These are phyloP conservation scores for Ormosia emarginata DNA, from an alignment of 306 rosid species.

Conservation along the genomic window DNA sequence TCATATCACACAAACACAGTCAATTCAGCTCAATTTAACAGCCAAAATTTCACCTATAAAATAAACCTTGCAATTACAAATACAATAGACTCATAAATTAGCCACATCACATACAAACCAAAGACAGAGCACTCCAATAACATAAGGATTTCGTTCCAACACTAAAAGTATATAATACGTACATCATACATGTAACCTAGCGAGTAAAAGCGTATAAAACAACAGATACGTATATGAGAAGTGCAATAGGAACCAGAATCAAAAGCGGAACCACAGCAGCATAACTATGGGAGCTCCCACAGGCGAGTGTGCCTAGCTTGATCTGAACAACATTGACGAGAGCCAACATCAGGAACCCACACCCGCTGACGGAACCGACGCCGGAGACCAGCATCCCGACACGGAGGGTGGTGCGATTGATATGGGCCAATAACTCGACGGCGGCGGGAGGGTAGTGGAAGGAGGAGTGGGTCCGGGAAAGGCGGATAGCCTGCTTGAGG, in stretches of 20 bases:
- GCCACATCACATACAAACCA: neutral
- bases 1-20: no score
- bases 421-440: constrained; percentile 47
- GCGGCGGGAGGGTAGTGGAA: constrained; percentile 38
- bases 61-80: constrained; percentile 24
- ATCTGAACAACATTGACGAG: constrained; percentile 77
- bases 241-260: constrained; percentile 61
- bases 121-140: neutral
- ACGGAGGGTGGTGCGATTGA: constrained; percentile 56
- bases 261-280: constrained; percentile 73
- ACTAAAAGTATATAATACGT: no score
- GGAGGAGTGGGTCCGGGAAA: constrained; percentile 44
- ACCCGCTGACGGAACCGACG: constrained; percentile 61
- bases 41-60: no score
- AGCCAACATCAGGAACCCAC: constrained; percentile 69
- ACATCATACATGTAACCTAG: constrained; percentile 16
- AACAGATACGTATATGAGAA: constrained; percentile 44
- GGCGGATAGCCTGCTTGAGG: constrained; percentile 79
- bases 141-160: no score
- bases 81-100: neutral
- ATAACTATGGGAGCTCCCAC: constrained; percentile 50
- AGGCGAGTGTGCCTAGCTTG: constrained; percentile 78
- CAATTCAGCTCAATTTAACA: no score
- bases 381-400: constrained; percentile 83
- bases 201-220: constrained; percentile 75